Evolutionary conservation across 768 basidiomycete genomes (phyloP), one percentile per base, ranked within the genome.

Genomic region (Leccinum broughii): DNA sequence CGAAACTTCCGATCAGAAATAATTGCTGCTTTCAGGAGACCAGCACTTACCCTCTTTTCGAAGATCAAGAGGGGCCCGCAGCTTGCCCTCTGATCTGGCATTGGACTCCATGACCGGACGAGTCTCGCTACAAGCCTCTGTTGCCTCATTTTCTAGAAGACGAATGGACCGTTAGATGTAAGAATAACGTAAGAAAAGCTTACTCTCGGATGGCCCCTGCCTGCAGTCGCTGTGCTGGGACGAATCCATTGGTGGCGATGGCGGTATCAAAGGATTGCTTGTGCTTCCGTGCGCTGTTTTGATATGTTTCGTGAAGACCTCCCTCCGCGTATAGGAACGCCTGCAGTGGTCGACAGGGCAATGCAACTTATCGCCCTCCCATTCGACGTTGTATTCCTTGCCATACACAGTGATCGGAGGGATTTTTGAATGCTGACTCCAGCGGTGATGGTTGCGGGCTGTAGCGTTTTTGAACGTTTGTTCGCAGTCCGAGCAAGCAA

Each of bases 331-430:
- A 20, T 17, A 13, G 39, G 39, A 39, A 9, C 9, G 30, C 30
- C 20, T 1, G n/a, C 57, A 57, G 26, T 24, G 50, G 10, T 39
- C 35, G n/a, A 57, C 28, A 32, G 57, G 57, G 26, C 57, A 57
- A 5, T 4, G n/a, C 37, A 57, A 3, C 37, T 1, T 57, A n/a
- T 28, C 57, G 26, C 26, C 57, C 37, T 49, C 48, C 48, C 48
- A 14, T 26, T 24, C 11, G 48, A 49, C 22, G 48, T 7, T 0
- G 9, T 49, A 49, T 26, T 49, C 48, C 7, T 49, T 49, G 48
- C 48, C 22, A 6, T 5, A 24, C 13, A 49, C 13, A 15, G 24
- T 20, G 44, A 26, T 6, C 7, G 48, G 48, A 6, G 48, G 24
- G 10, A 49, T 26, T 49, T 15, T 49, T 13, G 48, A 26, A 10